Percentiles rank a stretch among this genome's conserved stretches.
These are phyloP conservation scores for Irpex lacteus DNA, from an alignment of 1,284 basidiomycete species.

Conservation along the genomic window DNA sequence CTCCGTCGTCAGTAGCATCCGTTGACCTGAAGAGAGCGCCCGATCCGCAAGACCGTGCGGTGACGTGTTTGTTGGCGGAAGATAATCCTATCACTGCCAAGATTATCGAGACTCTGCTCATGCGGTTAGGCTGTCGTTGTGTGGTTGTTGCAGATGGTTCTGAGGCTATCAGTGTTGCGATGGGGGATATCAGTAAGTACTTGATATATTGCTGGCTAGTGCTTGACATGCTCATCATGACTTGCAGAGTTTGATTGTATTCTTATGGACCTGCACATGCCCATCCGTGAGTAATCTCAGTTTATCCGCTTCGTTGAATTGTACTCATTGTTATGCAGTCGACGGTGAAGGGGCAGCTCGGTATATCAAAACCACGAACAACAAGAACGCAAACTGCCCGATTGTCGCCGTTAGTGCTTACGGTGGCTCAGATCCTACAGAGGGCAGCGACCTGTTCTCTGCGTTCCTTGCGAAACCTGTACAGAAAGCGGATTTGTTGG, in stretches of 20 bases:
- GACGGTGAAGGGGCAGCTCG: constrained; percentile 90
- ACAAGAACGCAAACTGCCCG: constrained; percentile 85
- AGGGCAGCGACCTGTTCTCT: constrained; percentile 80
- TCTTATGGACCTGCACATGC: constrained; percentile 89
- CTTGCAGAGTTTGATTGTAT: constrained; percentile 81
- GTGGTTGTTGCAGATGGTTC: constrained; percentile 95
- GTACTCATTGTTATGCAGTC: constrained; percentile 43
- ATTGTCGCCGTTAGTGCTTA: constrained; percentile 91
- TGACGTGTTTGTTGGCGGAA: constrained; percentile 93
- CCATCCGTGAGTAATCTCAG: constrained; percentile 62
- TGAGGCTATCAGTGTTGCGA: constrained; percentile 94
- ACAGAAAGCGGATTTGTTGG: constrained; percentile 80
- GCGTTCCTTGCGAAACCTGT: constrained; percentile 87
- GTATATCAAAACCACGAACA: constrained; percentile 94
- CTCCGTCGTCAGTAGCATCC: constrained; percentile 76
- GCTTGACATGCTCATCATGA: constrained; percentile 4
- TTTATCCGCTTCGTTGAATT: background rate
- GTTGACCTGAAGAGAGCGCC: constrained; percentile 71
- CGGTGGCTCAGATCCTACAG: constrained; percentile 61
- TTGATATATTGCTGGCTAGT: background rate
- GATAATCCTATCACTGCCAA: constrained; percentile 97
- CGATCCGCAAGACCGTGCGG: constrained; percentile 72
- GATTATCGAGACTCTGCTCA: constrained; percentile 91
- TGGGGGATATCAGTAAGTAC: constrained; percentile 90
- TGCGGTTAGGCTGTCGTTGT: constrained; percentile 90